Percentiles rank a stretch among this genome's conserved stretches.
Conservation (phyloP, 2,329 filamentous ascomycete genomes). For the Phoma herbarum region DNA sequence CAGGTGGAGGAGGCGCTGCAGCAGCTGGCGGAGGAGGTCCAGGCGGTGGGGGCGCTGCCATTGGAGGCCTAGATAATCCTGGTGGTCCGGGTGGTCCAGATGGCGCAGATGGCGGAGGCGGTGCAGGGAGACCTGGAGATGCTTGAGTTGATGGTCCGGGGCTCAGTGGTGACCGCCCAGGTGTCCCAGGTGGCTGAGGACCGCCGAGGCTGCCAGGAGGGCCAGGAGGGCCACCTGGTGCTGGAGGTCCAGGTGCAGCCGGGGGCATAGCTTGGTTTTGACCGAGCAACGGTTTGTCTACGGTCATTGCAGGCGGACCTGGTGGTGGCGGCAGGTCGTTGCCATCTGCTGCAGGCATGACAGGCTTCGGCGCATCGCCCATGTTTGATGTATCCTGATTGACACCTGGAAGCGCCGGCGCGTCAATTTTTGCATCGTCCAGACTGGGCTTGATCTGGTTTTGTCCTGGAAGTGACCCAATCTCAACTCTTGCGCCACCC, state of each 20-base stretch:
- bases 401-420: conserved; percentile 2
- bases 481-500: conserved; percentile 1
- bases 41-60: not conserved
- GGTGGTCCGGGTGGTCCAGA: not conserved
- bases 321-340: not conserved
- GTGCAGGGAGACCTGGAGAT: not conserved
- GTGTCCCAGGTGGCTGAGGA: not conserved
- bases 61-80: not conserved
- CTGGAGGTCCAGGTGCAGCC: not conserved
- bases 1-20: not conserved
- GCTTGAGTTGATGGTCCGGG: not conserved
- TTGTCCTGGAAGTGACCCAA: conserved; percentile 4
- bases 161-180: not conserved
- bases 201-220: too few relatives aligned
- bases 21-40: not conserved
- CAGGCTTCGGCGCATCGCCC: conserved; percentile 1
- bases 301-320: not conserved
- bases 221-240: not conserved
- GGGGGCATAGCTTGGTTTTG: conserved; percentile 11
- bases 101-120: not conserved
- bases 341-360: not conserved
- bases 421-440: not conserved
- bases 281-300: conserved; percentile 12
- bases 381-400: conserved; percentile 15
- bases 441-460: conserved; percentile 1